Conservation (phyloP, 192 early-diverging fungal genomes). For the Coemansia sp. region DNA sequence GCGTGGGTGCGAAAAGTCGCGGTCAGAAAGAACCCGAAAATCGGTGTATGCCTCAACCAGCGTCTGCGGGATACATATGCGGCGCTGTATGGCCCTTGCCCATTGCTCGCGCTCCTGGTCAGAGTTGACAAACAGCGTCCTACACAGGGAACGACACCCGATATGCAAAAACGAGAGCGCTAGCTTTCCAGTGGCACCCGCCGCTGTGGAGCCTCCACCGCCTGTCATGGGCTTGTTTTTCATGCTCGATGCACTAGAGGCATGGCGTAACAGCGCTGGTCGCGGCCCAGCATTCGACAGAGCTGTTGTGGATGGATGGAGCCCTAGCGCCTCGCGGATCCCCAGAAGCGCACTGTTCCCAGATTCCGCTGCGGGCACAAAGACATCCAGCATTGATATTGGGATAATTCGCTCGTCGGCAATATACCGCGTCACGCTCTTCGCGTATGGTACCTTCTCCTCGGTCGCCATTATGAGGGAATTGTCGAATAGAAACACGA, state of each 20-base stretch:
- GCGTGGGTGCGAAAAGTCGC: slow-evolving; percentile 38
- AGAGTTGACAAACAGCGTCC: slow-evolving; percentile 31
- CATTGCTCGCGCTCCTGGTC: slow-evolving; percentile 34
- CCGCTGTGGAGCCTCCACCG: not conserved
- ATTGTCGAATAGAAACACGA: slow-evolving; percentile 54
- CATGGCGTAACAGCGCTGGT: slow-evolving; percentile 20
- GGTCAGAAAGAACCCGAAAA: slow-evolving; percentile 39
- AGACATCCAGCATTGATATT: slow-evolving; percentile 48
- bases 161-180: slow-evolving; percentile 47
- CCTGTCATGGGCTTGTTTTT: not conserved
- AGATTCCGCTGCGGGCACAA: slow-evolving; percentile 21
- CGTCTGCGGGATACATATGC: slow-evolving; percentile 45
- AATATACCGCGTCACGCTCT: slow-evolving; percentile 40
- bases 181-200: slow-evolving; percentile 6
- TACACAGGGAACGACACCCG: slow-evolving; percentile 41
- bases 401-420: slow-evolving; percentile 51
- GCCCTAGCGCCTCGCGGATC: slow-evolving; percentile 33
- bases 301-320: slow-evolving; percentile 16
- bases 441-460: slow-evolving; percentile 36
- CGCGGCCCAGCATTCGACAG: slow-evolving; percentile 5
- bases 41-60: slow-evolving; percentile 53
- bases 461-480: slow-evolving; percentile 50
- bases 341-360: slow-evolving; percentile 22
- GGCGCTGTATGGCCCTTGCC: slow-evolving; percentile 24
- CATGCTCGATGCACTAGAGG: slow-evolving; percentile 21